Base-by-base conservation (phyloP, 768 basidiomycete genomes). In the Dentipellis sp. region DNA sequence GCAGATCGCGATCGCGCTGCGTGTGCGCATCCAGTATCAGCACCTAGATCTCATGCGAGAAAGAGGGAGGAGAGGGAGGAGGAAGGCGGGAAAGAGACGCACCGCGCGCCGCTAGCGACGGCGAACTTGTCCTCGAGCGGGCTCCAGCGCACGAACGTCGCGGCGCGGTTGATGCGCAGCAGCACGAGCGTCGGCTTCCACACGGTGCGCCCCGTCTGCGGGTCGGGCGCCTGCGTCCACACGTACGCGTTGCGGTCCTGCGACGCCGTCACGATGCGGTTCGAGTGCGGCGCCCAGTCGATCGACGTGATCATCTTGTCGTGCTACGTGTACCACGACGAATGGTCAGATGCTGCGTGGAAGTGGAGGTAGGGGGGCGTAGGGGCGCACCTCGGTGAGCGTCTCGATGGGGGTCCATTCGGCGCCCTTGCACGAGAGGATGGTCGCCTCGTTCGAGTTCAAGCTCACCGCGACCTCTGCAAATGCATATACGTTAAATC, bases 231-330 rank as follows among this genome's bases (percentile, higher is more conserved):
- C 67, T 88, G 84, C 54, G 91, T 86, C 97, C 97, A 99, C 35
- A 99, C 97, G 66, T 99, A 99, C 38, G 97, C 95, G 68, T 99
- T 99, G 54, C 97, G 78, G 68, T 99, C 97, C 69, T 99, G 95
- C n/a, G 94, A 95, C 63, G 93, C 91, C 11, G 97, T 98, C 22
- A 99, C 95, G 72, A 99, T 95, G 47, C 91, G 88, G 72, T 98
- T 97, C 49, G 97, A 93, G 62, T 82, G 81, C 16, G 94, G 94
- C 11, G 94, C 97, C 97, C 97, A 99, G 69, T 97, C 94, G 69
- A 99, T 97, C 55, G 93, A 94, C 2, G 95, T 98, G 72, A 99
- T 88, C 57, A 86, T 74, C 72, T 98, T 98, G 76, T 99, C 97
- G 73, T 99, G 97, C 94, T 98, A 67, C 34, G 38, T 3, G 29